Evolutionary conservation across 768 basidiomycete genomes (phyloP), one percentile per base, ranked within the genome.

Genomic region (Trametes elegans): DNA sequence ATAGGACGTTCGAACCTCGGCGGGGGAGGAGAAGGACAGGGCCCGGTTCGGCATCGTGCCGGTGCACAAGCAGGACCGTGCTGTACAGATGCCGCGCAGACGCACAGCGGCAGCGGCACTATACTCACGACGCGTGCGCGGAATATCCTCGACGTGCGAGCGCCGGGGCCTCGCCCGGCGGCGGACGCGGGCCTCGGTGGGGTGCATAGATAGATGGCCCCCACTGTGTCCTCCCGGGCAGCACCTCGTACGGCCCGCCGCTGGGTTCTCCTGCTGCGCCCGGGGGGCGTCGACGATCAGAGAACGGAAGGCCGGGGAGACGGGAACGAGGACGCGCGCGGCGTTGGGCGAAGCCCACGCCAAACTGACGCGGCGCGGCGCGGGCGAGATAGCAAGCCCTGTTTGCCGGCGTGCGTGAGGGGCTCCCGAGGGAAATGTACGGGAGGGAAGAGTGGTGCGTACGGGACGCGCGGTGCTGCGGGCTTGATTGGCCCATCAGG

Each of bases 1-100:
- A 43, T 49, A 55, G 54, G 54, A 34, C 43, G 47, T 32, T 19
- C 54, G n/a, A n/a, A n/a, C n/a, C n/a, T n/a, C n/a, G n/a, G n/a
- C n/a, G 54, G 54, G 18, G 31, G 49, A 47, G 46, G 29, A 40
- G 47, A 49, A 43, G 24, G 46, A 29, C 28, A 23, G 23, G 14
- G 26, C 3, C 18, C 18, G 11, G 40, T 49, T 43, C 46, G 32
- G n/a, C 31, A 16, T 24, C 21, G 23, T 8, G 23, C 32, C 29
- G 40, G 27, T 36, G 24, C 6, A 36, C 43, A 40, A 48, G 38
- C 38, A 19, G 14, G 21, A n/a, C 24, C 28, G 41, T 27, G 41
- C 24, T 27, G 24, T 27, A 38, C 40, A 40, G 40, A 27, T 34
- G 26, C 49, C 38, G 29, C 9, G 32, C 13, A 50, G 21, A 32